These are phyloP conservation scores for Amanita pseudoporphyria DNA, from an alignment of 768 basidiomycete genomes.

Conservation along the genomic window DNA sequence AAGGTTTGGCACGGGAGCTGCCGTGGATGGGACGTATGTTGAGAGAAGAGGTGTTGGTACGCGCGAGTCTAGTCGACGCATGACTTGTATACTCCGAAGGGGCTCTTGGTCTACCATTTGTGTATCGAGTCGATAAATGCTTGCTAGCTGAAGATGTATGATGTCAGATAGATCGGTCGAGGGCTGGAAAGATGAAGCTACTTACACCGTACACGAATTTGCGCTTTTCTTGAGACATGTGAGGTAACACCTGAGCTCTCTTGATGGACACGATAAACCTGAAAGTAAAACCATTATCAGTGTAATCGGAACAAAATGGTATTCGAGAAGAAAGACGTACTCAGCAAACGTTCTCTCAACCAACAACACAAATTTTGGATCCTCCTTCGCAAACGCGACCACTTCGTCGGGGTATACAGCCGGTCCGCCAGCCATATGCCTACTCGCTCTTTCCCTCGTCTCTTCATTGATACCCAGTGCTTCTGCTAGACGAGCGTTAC, in stretches of 20 bases:
- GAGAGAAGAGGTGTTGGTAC: slow-evolving; percentile 69
- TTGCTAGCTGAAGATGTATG: slow-evolving; percentile 52
- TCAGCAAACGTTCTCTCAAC: slow-evolving; percentile 82
- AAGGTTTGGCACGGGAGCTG: slow-evolving; percentile 26
- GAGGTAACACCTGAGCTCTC: slow-evolving; percentile 63
- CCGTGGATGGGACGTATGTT: slow-evolving; percentile 21
- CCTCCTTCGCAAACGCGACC: slow-evolving; percentile 45
- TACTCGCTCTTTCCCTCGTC: slow-evolving; percentile 24
- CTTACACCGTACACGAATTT: slow-evolving; percentile 76
- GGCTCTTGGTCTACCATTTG: slow-evolving; percentile 92
- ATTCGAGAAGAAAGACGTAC: slow-evolving; percentile 33
- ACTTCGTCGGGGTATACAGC: slow-evolving; percentile 58
- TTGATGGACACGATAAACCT: slow-evolving; percentile 68
- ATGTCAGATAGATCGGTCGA: neutral
- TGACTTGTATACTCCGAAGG: slow-evolving; percentile 72
- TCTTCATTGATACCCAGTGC: slow-evolving; percentile 78
- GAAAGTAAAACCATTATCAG: slow-evolving; percentile 6
- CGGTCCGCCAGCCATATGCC: slow-evolving; percentile 11
- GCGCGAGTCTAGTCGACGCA: slow-evolving; percentile 75
- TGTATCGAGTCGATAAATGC: slow-evolving; percentile 73
- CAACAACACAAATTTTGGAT: slow-evolving; percentile 55
- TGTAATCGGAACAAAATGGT: slow-evolving; percentile 5
- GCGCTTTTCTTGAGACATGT: slow-evolving; percentile 70
- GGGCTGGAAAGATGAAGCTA: slow-evolving; percentile 4
- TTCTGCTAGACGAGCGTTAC: slow-evolving; percentile 83